Conservation (phyloP, 176 grass and related monocot species). For the Zoysia pacifica region DNA sequence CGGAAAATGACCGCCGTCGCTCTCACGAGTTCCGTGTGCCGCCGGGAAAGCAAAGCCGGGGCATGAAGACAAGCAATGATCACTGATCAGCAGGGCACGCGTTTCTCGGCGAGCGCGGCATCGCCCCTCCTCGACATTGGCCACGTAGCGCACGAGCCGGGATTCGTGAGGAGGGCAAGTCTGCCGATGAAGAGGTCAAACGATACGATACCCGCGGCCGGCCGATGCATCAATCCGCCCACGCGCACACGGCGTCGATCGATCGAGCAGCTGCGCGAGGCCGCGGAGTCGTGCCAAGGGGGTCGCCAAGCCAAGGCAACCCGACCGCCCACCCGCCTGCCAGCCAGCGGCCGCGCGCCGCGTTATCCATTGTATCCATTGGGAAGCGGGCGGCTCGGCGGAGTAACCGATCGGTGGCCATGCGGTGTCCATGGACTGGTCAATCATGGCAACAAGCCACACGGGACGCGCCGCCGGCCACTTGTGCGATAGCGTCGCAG, state of each 20-base stretch:
- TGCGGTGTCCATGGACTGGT: neutral
- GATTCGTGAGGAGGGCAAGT: neutral
- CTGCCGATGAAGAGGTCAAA: neutral
- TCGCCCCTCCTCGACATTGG: too few relatives aligned
- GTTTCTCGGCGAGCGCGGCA: neutral
- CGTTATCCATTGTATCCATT: neutral
- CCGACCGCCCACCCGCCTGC: too few relatives aligned
- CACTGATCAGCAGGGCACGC: neutral
- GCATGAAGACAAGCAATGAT: neutral
- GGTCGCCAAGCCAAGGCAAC: neutral
- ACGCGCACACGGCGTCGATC: too few relatives aligned
- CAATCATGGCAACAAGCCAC: constrained; percentile 21
- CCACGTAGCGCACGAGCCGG: neutral
- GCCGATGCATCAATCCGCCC: too few relatives aligned
- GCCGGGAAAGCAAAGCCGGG: neutral
- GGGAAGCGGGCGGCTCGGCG: neutral
- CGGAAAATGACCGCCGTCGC: neutral
- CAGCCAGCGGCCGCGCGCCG: neutral
- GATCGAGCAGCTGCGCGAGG: neutral
- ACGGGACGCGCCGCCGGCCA: neutral
- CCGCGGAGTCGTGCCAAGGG: too few relatives aligned
- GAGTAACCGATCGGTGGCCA: neutral
- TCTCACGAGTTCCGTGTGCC: neutral
- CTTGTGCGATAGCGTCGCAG: neutral
- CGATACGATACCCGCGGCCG: neutral